phyloP scores from a whole-genome alignment of 257 asterid genomes.

The Leonotis leonurus region DNA sequence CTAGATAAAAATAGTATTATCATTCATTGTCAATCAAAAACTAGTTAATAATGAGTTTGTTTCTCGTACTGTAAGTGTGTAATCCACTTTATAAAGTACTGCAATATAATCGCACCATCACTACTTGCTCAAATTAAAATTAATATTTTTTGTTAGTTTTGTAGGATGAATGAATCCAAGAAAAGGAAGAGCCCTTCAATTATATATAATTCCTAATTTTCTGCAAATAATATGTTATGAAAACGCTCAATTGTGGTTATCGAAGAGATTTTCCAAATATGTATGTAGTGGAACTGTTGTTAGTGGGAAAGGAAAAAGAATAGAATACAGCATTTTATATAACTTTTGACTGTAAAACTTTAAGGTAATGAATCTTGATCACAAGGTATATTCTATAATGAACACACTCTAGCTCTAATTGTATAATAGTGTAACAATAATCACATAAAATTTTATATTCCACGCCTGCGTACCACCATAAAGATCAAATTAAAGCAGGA shows the following conservation, averaged over 20 bases:
- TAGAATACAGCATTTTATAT: background rate
- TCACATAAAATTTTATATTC: background rate
- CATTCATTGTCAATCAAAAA: background rate
- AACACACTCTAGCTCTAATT: background rate
- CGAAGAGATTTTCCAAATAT: background rate
- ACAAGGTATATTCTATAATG: background rate
- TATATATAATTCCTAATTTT: background rate
- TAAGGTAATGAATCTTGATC: background rate
- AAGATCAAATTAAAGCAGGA: too few relatives aligned
- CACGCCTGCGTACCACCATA: background rate
- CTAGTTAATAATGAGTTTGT: background rate
- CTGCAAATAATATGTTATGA: too few relatives aligned
- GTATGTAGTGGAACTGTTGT: background rate
- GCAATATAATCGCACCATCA: background rate
- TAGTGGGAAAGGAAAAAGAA: background rate
- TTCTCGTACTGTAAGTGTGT: background rate
- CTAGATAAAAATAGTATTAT: background rate
- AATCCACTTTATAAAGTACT: conserved; percentile 2
- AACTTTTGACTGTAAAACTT: background rate
- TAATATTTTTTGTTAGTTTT: background rate
- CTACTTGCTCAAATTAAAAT: background rate
- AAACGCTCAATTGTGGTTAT: background rate
- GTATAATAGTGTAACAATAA: background rate
- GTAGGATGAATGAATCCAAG: background rate
- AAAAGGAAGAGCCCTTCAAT: background rate